These are phyloP conservation scores for Pseudonitzschia multistriata DNA, from an alignment of 108 stramenopile species.

Conservation along the genomic window DNA sequence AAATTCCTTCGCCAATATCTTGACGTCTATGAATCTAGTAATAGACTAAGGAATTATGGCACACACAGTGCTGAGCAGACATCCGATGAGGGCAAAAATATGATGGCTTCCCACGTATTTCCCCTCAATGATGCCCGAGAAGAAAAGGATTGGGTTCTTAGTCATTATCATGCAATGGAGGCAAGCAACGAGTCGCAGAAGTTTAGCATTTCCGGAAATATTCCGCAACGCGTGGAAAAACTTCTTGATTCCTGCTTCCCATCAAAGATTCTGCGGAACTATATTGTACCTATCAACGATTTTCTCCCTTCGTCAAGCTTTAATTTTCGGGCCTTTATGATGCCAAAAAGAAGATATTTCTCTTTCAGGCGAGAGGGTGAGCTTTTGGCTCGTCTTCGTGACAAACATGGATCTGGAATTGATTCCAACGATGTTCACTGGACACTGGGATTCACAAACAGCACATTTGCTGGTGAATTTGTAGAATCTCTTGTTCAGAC, in stretches of 20 bases:
- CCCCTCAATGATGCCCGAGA: slow-evolving; percentile 36
- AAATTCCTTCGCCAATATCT: slow-evolving; percentile 40
- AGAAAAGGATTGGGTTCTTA: slow-evolving; percentile 59
- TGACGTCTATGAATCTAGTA: slow-evolving; percentile 35
- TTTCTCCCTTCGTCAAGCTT: slow-evolving; percentile 44
- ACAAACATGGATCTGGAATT: slow-evolving; percentile 37
- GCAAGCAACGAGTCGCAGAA: not conserved
- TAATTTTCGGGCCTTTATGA: slow-evolving; percentile 64
- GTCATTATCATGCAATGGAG: slow-evolving; percentile 29
- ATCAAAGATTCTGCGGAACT: slow-evolving; percentile 44
- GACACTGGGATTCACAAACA: slow-evolving; percentile 68
- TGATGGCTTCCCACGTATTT: slow-evolving; percentile 43
- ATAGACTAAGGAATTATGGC: not conserved
- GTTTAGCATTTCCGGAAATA: slow-evolving; percentile 16
- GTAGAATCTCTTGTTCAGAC: slow-evolving; percentile 64
- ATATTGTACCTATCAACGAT: slow-evolving; percentile 43
- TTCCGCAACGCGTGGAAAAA: slow-evolving; percentile 40
- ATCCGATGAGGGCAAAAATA: slow-evolving; percentile 11
- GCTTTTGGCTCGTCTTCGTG: slow-evolving; percentile 51
- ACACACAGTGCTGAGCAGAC: not conserved
- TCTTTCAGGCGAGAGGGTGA: slow-evolving; percentile 68
- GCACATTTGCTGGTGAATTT: slow-evolving; percentile 69
- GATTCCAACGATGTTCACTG: slow-evolving; percentile 48
- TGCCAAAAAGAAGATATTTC: slow-evolving; percentile 66
- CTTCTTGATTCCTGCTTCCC: slow-evolving; percentile 59